Base-by-base conservation (phyloP, 805 yeast genomes). In the Pichia heedii region DNA sequence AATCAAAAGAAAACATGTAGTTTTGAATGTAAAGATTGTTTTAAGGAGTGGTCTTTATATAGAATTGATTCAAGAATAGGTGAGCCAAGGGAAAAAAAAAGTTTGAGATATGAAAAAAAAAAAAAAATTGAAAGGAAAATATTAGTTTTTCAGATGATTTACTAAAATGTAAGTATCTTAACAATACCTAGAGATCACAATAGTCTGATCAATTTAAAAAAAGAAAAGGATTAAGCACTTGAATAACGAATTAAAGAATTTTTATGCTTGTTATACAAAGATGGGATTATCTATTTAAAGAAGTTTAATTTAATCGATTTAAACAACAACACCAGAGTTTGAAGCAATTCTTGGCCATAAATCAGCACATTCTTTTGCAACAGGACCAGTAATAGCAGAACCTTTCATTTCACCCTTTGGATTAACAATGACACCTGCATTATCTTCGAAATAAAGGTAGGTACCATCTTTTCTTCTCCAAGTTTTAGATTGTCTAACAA, bases 381-480 rank as follows among this genome's bases (percentile, higher is more conserved):
- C 99, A 68, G 99, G 99, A 74, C 99, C 99, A 68, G 99, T 94
- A 73, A 93, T 93, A 68, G 98, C 99, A 61, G 98, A 94, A 77
- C 99, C 99, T 82, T 93, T 93, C 98, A 94, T 93, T 77, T 93
- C 99, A 81, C 99, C 99, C 93, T 93, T 93, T 70, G 99, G 98
- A 79, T 93, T 93, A 72, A 93, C 98, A 69, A 93, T 93, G 73
- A 94, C 99, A 83, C 98, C 98, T 58, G 99, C 99, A 69, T 93
- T 93, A 78, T 93, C 99, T 82, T 93, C 99, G 65, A 93, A 93
- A 87, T 93, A 93, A 73, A 93, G 87, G 89, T 72, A 93, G 64
- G 88, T 84, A 84, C 99, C 99, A 69, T 93, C 99, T 82, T 83
- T 90, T 84, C 99, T 87, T 90, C 99, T 90, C 99, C 99, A 93